These are phyloP conservation scores for Aspergillus brunneoviolaceus DNA, from an alignment of 2,329 filamentous ascomycete genomes.

Conservation along the genomic window DNA sequence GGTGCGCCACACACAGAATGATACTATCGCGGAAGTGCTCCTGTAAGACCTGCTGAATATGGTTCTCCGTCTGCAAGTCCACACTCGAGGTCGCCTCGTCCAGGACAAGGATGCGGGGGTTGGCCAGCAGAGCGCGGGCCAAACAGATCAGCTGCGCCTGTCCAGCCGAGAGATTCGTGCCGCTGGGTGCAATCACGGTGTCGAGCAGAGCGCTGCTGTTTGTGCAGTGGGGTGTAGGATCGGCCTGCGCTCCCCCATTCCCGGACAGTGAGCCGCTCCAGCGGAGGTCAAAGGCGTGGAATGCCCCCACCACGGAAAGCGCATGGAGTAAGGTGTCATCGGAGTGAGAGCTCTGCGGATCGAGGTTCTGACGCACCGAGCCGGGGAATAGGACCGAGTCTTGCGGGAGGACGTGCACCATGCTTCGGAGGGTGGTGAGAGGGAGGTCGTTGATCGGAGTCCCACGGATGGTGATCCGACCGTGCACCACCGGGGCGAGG, in stretches of 20 bases:
- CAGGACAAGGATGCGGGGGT: background rate
- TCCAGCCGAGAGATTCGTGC: background rate
- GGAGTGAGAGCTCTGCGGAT: background rate
- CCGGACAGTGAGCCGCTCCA: background rate
- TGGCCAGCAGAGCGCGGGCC: background rate
- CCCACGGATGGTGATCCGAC: background rate
- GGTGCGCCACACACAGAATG: background rate
- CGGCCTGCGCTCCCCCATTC: too few relatives aligned
- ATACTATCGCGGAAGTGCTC: background rate
- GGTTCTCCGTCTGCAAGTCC: background rate
- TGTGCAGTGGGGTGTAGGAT: background rate
- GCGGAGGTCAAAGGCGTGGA: background rate
- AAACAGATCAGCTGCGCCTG: background rate
- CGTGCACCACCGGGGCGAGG: background rate
- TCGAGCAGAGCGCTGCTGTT: background rate
- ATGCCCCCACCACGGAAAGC: background rate
- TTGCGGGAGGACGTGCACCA: background rate
- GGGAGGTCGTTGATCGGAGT: background rate
- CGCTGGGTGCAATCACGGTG: too few relatives aligned
- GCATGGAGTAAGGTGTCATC: background rate
- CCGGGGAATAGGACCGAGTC: background rate
- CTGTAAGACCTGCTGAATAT: background rate
- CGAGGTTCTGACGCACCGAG: background rate
- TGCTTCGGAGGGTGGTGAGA: background rate
- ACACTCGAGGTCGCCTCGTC: background rate